Evolutionary conservation across 805 yeast species (phyloP).

Genomic region (Kazachstania taianensis): DNA sequence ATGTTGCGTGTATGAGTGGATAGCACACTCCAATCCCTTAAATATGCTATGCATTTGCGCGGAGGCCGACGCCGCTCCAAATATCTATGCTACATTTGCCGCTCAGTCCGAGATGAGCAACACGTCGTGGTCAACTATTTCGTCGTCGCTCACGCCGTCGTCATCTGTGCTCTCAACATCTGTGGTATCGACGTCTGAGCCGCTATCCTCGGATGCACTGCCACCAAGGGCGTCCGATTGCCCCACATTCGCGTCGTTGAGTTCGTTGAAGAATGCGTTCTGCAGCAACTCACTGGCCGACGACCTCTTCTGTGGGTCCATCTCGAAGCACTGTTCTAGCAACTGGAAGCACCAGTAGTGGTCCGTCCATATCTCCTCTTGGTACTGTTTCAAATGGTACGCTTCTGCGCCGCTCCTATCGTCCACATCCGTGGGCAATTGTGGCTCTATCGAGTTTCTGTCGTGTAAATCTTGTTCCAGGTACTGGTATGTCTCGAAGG

Average conservation of each 20-base stretch:
- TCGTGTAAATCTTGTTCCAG: constrained; percentile 29
- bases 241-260: constrained; percentile 16
- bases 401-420: background rate
- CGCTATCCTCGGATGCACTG: constrained; percentile 6
- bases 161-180: constrained; percentile 23
- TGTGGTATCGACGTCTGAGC: constrained; percentile 9
- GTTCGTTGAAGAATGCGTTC: constrained; percentile 49
- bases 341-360: constrained; percentile 40
- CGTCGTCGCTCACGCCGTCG: constrained; percentile 16
- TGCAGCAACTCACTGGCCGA: constrained; percentile 47
- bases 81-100: no score
- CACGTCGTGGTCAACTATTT: constrained; percentile 18
- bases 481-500: constrained; percentile 49
- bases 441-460: constrained; percentile 25
- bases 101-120: constrained; percentile 16
- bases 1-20: background rate
- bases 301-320: constrained; percentile 49
- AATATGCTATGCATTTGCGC: no score
- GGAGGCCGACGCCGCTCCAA: no score
- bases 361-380: constrained; percentile 29
- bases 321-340: constrained; percentile 45
- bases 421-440: constrained; percentile 8
- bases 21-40: no score
- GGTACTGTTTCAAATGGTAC: constrained; percentile 23
- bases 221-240: constrained; percentile 8